Conservation (phyloP, 495 filamentous ascomycete species). For the Podospora comata region DNA sequence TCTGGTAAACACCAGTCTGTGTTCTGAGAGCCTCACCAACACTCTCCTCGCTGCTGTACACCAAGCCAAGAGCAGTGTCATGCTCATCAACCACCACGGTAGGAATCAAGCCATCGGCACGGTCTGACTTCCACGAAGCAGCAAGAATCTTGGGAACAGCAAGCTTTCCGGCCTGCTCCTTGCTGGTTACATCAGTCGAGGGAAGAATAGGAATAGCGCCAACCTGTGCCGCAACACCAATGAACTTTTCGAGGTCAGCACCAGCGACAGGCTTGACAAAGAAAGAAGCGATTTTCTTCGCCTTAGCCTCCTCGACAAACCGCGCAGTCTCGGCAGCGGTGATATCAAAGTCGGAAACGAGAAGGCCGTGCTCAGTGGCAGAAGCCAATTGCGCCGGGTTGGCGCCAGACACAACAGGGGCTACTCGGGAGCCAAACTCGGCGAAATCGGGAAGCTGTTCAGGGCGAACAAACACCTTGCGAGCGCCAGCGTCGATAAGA, state of each 20-base stretch:
- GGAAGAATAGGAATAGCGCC: slow-evolving; percentile 78
- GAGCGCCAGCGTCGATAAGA: slow-evolving; percentile 82
- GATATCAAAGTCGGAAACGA: slow-evolving; percentile 47
- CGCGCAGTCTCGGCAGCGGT: slow-evolving; percentile 36
- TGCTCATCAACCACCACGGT: slow-evolving; percentile 87
- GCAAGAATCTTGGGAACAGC: slow-evolving; percentile 67
- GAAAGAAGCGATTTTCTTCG: slow-evolving; percentile 43
- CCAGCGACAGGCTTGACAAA: slow-evolving; percentile 45
- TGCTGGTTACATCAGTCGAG: slow-evolving; percentile 64
- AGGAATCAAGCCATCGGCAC: slow-evolving; percentile 77
- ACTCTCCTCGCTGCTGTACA: slow-evolving; percentile 91
- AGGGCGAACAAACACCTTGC: slow-evolving; percentile 75
- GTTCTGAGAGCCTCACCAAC: slow-evolving; percentile 80
- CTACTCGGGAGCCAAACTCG: slow-evolving; percentile 45
- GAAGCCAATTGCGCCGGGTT: slow-evolving; percentile 28
- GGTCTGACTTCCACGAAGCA: slow-evolving; percentile 68
- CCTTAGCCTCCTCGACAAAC: slow-evolving; percentile 46
- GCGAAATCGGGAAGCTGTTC: slow-evolving; percentile 53
- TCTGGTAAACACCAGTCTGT: slow-evolving; percentile 91
- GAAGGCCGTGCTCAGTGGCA: slow-evolving; percentile 40
- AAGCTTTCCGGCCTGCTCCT: slow-evolving; percentile 55
- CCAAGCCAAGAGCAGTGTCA: slow-evolving; percentile 80
- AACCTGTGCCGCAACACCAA: slow-evolving; percentile 50
- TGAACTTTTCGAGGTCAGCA: slow-evolving; percentile 49
- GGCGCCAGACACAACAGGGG: slow-evolving; percentile 37